phyloP scores from a whole-genome alignment of 441 rosid genomes.

The Theobroma grandiflorum region DNA sequence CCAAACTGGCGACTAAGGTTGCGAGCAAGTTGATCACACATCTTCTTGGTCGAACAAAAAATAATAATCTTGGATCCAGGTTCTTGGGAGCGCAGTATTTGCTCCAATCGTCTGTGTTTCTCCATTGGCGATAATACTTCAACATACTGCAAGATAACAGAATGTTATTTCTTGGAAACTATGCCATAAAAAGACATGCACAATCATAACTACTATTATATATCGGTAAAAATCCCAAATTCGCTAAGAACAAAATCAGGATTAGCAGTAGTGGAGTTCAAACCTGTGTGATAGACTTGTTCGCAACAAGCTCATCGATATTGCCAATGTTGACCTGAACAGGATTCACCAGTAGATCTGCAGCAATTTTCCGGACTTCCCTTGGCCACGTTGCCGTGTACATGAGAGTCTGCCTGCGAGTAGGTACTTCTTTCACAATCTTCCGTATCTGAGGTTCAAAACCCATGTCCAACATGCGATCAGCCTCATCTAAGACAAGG shows the following conservation, averaged over 20 bases:
- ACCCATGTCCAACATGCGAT: constrained; percentile 99
- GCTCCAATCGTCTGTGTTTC: constrained; percentile 93
- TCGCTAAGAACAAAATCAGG: neutral
- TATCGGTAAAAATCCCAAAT: neutral
- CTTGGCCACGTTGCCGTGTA: constrained; percentile 98
- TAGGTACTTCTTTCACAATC: constrained; percentile 92
- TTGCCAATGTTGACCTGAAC: constrained; percentile 98
- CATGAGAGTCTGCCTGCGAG: constrained; percentile 98
- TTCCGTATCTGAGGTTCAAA: constrained; percentile 98
- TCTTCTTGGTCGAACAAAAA: constrained; percentile 96
- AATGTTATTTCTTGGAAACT: neutral
- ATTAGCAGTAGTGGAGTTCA: constrained; percentile 8
- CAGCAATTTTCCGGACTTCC: constrained; percentile 98
- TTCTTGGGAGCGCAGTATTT: constrained; percentile 90
- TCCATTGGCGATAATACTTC: constrained; percentile 86
- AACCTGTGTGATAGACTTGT: constrained; percentile 98
- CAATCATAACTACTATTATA: too few relatives aligned
- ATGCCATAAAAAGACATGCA: neutral
- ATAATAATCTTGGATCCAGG: constrained; percentile 94
- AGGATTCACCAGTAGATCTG: constrained; percentile 91
- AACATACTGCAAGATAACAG: constrained; percentile 59
- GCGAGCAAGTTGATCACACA: constrained; percentile 97
- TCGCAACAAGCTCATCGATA: constrained; percentile 97
- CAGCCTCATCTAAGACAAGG: constrained; percentile 98
- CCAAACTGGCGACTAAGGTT: constrained; percentile 85